Conservation (phyloP, 768 basidiomycete species). For the Boletus sensibilis region DNA sequence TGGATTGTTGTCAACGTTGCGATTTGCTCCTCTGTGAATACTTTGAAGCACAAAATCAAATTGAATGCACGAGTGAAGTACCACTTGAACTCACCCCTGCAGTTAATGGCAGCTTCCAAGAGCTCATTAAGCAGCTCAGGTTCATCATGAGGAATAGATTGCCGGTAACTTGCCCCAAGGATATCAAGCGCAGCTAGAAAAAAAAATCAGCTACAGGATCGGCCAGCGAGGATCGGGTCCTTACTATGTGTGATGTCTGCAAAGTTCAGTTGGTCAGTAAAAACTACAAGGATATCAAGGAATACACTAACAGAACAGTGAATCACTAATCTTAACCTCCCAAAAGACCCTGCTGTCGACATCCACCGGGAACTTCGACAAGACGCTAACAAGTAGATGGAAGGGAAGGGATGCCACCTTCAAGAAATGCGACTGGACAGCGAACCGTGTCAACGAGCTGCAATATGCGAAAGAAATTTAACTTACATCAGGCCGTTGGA, state of each 20-base stretch:
- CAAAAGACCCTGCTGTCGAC: conserved; percentile 76
- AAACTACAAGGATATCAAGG: background rate
- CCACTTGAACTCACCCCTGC: conserved; percentile 55
- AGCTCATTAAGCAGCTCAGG: conserved; percentile 45
- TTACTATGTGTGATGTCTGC: conserved; percentile 39
- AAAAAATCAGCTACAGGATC: conserved; percentile 25
- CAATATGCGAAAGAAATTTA: background rate
- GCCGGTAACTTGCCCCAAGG: conserved; percentile 50
- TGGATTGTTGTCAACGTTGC: conserved; percentile 46
- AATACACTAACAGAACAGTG: conserved; percentile 57
- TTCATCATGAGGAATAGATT: conserved; percentile 34
- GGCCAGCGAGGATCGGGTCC: background rate
- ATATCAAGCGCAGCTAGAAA: conserved; percentile 52
- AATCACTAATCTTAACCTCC: conserved; percentile 59
- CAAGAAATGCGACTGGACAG: conserved; percentile 72
- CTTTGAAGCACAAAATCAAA: conserved; percentile 33
- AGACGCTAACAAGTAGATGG: conserved; percentile 69
- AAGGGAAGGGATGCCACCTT: conserved; percentile 83
- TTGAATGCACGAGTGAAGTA: conserved; percentile 16
- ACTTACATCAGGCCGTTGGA: conserved; percentile 75
- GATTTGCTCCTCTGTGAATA: conserved; percentile 63
- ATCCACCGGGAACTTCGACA: conserved; percentile 78
- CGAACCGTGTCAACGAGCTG: conserved; percentile 13
- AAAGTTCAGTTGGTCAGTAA: conserved; percentile 8
- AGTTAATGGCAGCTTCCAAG: conserved; percentile 47